A percentile compares a stretch with the other conserved stretches of the same genome.
phyloP scores from a whole-genome alignment of 192 early-diverging fungal species.

The Coemansia sp. region DNA sequence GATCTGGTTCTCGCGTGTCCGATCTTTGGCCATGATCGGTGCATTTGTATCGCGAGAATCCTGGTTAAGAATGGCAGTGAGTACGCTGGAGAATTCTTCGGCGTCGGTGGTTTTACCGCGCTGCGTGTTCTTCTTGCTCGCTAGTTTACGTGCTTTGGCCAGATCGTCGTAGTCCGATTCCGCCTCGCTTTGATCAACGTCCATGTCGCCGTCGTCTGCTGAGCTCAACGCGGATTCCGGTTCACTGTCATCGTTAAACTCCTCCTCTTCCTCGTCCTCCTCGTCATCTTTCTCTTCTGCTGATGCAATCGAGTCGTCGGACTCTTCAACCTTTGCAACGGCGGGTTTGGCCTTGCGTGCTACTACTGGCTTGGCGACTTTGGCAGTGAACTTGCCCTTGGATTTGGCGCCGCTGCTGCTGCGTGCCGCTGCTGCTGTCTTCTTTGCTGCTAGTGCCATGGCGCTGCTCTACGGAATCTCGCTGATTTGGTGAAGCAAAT shows the following conservation, averaged over 20 bases:
- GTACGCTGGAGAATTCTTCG: conserved; percentile 36
- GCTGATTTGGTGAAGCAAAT: neutral
- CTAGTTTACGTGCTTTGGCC: conserved; percentile 24
- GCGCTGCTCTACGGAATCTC: neutral
- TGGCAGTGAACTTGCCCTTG: conserved; percentile 20
- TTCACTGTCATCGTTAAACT: conserved; percentile 4
- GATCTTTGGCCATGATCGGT: conserved; percentile 86
- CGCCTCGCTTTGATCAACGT: conserved; percentile 17
- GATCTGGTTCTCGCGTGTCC: conserved; percentile 76
- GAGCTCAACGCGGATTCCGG: neutral
- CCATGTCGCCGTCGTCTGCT: conserved; percentile 13
- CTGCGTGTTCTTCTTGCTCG: conserved; percentile 21
- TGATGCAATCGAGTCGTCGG: neutral
- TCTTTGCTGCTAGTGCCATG: conserved; percentile 1
- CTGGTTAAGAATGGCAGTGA: conserved; percentile 47
- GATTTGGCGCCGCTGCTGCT: neutral
- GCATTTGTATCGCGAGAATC: conserved; percentile 15
- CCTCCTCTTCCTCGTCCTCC: conserved; percentile 1
- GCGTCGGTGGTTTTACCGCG: conserved; percentile 30
- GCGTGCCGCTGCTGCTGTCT: neutral
- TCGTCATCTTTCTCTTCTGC: conserved; percentile 4
- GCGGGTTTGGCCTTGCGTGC: neutral
- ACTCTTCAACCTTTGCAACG: neutral
- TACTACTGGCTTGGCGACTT: neutral
- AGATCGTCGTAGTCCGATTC: conserved; percentile 48